Conservation (phyloP, 345 rosid species). For the Acer yangbiense region DNA sequence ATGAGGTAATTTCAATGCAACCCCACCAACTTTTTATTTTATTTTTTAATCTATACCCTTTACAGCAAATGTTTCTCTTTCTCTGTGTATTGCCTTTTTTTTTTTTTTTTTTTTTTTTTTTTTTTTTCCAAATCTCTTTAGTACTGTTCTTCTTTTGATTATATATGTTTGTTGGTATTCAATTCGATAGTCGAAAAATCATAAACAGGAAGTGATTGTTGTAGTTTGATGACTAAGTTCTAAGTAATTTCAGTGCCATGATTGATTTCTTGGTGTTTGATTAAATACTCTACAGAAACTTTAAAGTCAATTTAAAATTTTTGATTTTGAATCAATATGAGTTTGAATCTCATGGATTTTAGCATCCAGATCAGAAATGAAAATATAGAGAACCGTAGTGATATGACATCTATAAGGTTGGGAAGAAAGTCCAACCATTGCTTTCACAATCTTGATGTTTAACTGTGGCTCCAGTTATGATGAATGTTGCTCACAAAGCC, state of each 20-base stretch:
- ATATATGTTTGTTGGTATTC: background rate
- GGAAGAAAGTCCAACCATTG: background rate
- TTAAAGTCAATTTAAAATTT: background rate
- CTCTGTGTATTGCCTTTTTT: background rate
- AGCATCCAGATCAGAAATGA: background rate
- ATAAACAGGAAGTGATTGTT: background rate
- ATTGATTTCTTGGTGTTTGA: background rate
- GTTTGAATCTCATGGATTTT: background rate
- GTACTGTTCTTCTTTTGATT: background rate
- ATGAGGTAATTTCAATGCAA: conserved; percentile 15
- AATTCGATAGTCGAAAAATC: background rate
- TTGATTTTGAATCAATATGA: background rate
- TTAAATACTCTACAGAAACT: background rate
- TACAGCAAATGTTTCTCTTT: background rate
- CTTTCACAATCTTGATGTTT: background rate
- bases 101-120: background rate
- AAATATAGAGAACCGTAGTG: background rate
- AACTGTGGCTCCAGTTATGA: too few species aligned
- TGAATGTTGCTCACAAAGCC: background rate
- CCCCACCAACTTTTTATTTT: background rate
- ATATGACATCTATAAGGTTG: too few species aligned
- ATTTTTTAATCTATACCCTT: background rate
- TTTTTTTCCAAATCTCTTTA: background rate
- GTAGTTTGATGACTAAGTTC: background rate
- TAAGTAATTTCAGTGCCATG: background rate